These are phyloP conservation scores for Cryphonectria naterciae DNA, from an alignment of 2,329 filamentous ascomycete genomes.

Conservation along the genomic window DNA sequence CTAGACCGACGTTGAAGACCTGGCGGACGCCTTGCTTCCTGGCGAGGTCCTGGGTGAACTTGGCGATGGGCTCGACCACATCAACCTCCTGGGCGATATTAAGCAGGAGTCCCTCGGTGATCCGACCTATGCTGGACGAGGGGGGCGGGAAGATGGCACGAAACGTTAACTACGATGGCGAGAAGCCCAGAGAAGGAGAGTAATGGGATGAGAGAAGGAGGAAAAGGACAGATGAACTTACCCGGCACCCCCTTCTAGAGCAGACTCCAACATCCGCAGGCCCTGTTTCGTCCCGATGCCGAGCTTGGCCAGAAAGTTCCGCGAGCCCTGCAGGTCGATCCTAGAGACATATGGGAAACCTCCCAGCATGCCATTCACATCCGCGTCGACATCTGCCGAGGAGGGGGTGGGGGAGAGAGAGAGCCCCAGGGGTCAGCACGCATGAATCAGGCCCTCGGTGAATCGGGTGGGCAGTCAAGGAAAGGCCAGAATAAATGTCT, in stretches of 20 bases:
- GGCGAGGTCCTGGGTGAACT: constrained; percentile 71
- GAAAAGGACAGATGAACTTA: constrained; percentile 35
- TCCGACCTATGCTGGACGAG: constrained; percentile 70
- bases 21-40: constrained; percentile 61
- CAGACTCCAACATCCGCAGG: constrained; percentile 35
- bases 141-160: background rate
- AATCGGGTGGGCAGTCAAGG: background rate
- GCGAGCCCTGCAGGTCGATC: constrained; percentile 72
- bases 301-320: constrained; percentile 72
- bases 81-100: constrained; percentile 74
- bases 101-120: constrained; percentile 78
- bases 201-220: background rate
- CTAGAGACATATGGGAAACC: constrained; percentile 68
- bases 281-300: constrained; percentile 48
- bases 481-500: background rate
- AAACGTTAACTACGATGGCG: background rate
- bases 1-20: constrained; percentile 74
- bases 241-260: constrained; percentile 48
- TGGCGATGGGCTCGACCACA: constrained; percentile 80
- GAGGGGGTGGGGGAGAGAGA: background rate
- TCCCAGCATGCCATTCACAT: constrained; percentile 77
- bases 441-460: background rate
- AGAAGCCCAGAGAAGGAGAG: background rate
- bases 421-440: constrained; percentile 10
- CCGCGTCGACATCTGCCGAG: constrained; percentile 40